Evolutionary conservation across 768 basidiomycete species (phyloP), one percentile per base, ranked within the genome.

Genomic region (button mushroom (Agaricus bisporus)): DNA sequence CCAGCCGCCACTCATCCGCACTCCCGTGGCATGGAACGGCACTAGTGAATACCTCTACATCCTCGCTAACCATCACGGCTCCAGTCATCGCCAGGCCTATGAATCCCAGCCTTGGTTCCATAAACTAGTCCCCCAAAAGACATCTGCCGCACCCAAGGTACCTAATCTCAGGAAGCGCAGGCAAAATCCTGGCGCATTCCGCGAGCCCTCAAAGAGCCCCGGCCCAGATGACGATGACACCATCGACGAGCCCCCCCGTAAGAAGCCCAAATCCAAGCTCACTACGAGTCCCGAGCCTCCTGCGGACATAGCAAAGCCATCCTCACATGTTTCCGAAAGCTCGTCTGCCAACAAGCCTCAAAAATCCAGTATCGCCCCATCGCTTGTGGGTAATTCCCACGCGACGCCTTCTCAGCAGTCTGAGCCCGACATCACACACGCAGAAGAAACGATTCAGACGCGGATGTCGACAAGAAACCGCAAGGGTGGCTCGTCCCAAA

Each of bases 21-120:
- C 73, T 4, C 63, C 65, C 8, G 71, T 76, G 14, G 69, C 70
- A 9, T 78, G 76, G 76, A 73, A 71, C 50, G 76, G 76, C 35
- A 66, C 64, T 35, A 61, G 61, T 14, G 73, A 73, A 58, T 73
- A 74, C 54, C 63, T 73, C 29, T 66, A 64, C 22, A 65, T 72
- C 26, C 60, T 73, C 8, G 65, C 65, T 7, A 66, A 59, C 37
- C 67, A 69, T 2, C 72, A 73, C 48, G 68, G 68, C 12, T 48
- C 63, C 38, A 62, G 63, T 10, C 67, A 66, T 49, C 63, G 65
- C 8, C 67, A 63, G 29, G 50, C 65, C 41, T 69, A 60, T 29
- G 65, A 68, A 47, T 43, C 60, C 49, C 57, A 70, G 51, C 57
- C 61, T 10, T 73, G 72, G 72, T 73, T 63, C 51, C 60, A 52